Conservation (phyloP, 163 green algal species). For the Volvox carteri region DNA sequence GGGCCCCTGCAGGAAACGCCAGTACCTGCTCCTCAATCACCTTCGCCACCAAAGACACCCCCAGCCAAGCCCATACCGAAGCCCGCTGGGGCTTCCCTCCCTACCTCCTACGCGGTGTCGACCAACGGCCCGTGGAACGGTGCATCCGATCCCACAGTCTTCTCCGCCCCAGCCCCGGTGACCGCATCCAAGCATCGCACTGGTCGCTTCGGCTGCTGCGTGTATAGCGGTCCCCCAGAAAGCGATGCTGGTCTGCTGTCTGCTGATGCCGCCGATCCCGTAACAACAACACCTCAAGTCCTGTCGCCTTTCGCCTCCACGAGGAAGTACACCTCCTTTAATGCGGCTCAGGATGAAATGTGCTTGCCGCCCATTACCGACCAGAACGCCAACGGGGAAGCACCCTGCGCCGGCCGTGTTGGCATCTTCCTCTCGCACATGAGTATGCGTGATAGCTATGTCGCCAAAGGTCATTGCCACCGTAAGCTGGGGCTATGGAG, state of each 20-base stretch:
- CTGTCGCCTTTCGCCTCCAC: conserved; percentile 10
- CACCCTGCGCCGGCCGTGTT: not conserved
- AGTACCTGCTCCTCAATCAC: too few relatives aligned
- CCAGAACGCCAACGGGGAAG: too few relatives aligned
- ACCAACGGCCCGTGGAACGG: too few relatives aligned
- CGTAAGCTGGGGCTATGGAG: not conserved
- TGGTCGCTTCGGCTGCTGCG: not conserved
- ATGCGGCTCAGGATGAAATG: not conserved
- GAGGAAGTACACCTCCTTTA: not conserved
- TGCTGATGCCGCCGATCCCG: not conserved
- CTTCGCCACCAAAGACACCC: too few relatives aligned
- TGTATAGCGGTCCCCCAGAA: not conserved
- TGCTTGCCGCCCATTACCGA: not conserved
- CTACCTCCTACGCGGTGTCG: too few relatives aligned
- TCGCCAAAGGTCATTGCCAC: not conserved
- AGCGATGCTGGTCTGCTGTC: not conserved
- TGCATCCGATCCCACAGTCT: too few relatives aligned
- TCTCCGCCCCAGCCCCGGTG: not conserved
- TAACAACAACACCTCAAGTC: not conserved
- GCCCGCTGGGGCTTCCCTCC: too few relatives aligned
- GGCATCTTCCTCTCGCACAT: not conserved
- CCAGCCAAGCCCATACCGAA: not conserved
- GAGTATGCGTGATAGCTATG: not conserved
- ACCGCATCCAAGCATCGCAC: not conserved
- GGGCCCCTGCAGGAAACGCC: not conserved